phyloP scores from a whole-genome alignment of 208 protist species.

The Wallacemonas sp. region DNA sequence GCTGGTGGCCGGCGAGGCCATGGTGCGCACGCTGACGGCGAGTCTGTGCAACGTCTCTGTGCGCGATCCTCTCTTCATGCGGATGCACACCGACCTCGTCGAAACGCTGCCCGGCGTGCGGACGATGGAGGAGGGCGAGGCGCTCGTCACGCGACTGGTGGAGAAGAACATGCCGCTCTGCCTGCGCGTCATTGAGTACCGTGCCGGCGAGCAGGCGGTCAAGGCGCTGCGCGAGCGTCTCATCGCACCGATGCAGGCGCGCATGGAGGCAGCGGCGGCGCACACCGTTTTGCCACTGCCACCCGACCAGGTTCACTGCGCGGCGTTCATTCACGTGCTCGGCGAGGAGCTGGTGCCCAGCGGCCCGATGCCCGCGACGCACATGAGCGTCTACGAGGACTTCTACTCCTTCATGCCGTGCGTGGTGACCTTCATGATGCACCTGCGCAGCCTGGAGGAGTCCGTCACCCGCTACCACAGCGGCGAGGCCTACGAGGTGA shows the following conservation, averaged over 20 bases:
- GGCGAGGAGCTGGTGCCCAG: conserved; percentile 91
- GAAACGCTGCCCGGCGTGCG: conserved; percentile 37
- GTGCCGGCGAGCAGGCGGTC: conserved; percentile 86
- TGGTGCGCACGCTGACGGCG: conserved; percentile 77
- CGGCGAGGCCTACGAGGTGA: conserved; percentile 30
- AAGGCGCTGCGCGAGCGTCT: conserved; percentile 8
- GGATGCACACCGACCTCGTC: conserved; percentile 82
- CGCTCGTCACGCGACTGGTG: conserved; percentile 32
- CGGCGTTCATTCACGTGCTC: conserved; percentile 66
- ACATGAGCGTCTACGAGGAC: conserved; percentile 94
- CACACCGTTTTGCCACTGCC: conserved; percentile 39
- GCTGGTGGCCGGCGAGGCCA: conserved; percentile 65
- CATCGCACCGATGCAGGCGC: conserved; percentile 4
- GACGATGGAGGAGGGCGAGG: conserved; percentile 50
- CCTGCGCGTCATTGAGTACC: conserved; percentile 79
- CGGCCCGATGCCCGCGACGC: conserved; percentile 79
- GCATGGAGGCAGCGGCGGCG: conserved; percentile 10
- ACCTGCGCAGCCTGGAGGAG: conserved; percentile 73
- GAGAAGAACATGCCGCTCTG: conserved; percentile 72
- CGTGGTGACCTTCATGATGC: conserved; percentile 62
- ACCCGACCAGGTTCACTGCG: conserved; percentile 53
- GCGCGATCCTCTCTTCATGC: conserved; percentile 84
- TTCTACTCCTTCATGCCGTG: conserved; percentile 88
- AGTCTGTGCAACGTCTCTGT: conserved; percentile 90
- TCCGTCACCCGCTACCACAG: conserved; percentile 61